These are phyloP conservation scores for Symbiodinium natans DNA, from an alignment of 73 alveolate genomes.

Conservation along the genomic window DNA sequence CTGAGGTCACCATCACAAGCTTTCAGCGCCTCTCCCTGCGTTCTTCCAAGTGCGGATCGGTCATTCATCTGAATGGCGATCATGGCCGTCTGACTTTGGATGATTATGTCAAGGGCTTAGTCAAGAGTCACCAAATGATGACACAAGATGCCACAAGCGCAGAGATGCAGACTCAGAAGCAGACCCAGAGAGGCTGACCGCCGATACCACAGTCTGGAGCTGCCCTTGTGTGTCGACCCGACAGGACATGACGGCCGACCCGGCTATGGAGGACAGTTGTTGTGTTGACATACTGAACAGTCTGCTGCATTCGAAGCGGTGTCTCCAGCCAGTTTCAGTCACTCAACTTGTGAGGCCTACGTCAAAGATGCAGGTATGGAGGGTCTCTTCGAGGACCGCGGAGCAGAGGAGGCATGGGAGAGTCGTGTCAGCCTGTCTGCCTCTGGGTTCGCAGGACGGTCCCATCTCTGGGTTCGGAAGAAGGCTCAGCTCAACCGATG, in stretches of 20 bases:
- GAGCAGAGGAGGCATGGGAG: too few species aligned
- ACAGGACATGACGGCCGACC: constrained; percentile 81
- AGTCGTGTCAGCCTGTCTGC: not conserved
- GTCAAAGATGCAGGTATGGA: constrained; percentile 87
- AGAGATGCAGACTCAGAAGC: too few species aligned
- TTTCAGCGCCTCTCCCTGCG: constrained; percentile 26
- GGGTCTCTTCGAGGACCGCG: constrained; percentile 73
- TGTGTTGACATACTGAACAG: not conserved
- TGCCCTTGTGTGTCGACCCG: not conserved
- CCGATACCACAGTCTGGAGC: too few species aligned
- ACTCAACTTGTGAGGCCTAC: not conserved
- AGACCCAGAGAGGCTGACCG: too few species aligned
- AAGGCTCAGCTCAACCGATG: constrained; percentile 67
- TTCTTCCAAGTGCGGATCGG: constrained; percentile 83
- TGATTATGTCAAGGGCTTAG: constrained; percentile 34
- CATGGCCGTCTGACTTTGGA: constrained; percentile 71
- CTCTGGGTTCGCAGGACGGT: constrained; percentile 3
- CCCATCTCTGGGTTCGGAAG: constrained; percentile 69
- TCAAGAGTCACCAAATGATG: too few species aligned
- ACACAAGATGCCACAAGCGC: too few species aligned
- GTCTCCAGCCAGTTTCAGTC: too few species aligned
- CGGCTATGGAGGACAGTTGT: not conserved
- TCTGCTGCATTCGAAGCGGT: not conserved
- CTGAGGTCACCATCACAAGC: constrained; percentile 71
- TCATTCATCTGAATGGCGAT: constrained; percentile 40